Percentiles rank a stretch among this genome's conserved stretches.
phyloP scores from a whole-genome alignment of 352 stramenopile species.

The Phytophthora sojae region DNA sequence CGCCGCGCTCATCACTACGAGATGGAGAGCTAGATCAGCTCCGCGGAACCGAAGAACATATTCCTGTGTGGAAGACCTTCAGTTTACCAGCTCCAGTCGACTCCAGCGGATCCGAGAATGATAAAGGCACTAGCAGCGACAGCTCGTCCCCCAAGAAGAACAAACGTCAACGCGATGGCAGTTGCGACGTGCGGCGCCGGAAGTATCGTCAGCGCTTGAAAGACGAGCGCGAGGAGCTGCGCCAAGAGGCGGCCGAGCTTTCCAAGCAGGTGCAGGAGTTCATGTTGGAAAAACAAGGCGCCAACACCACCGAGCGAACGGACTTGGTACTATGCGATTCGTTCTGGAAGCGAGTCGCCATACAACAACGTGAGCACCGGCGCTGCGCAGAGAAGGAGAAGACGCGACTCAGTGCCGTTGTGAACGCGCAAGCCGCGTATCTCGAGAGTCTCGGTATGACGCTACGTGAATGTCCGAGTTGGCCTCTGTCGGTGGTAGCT shows the following conservation, averaged over 20 bases:
- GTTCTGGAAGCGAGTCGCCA: not conserved
- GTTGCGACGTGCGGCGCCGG: not conserved
- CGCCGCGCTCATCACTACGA: too few relatives aligned
- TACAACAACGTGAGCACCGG: not conserved
- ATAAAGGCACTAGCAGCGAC: too few relatives aligned
- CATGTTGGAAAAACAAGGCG: not conserved
- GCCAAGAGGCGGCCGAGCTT: not conserved
- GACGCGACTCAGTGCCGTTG: not conserved
- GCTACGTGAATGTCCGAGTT: not conserved
- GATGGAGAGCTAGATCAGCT: too few relatives aligned
- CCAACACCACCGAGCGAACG: not conserved
- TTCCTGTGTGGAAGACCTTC: too few relatives aligned
- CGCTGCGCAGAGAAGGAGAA: slow-evolving; percentile 5
- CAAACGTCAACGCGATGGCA: not conserved
- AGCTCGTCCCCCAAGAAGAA: not conserved
- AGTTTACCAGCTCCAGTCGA: too few relatives aligned
- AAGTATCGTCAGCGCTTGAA: not conserved
- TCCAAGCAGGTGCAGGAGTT: not conserved
- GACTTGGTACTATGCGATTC: not conserved
- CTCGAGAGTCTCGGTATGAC: not conserved
- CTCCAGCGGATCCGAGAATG: too few relatives aligned
- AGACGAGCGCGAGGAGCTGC: not conserved
- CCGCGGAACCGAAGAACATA: too few relatives aligned
- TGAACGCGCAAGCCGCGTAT: slow-evolving; percentile 3
- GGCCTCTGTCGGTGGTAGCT: not conserved